Percentiles rank a stretch among this genome's conserved stretches.
These are phyloP conservation scores for Eucalyptus regnans DNA, from an alignment of 345 rosid species.

Conservation along the genomic window DNA sequence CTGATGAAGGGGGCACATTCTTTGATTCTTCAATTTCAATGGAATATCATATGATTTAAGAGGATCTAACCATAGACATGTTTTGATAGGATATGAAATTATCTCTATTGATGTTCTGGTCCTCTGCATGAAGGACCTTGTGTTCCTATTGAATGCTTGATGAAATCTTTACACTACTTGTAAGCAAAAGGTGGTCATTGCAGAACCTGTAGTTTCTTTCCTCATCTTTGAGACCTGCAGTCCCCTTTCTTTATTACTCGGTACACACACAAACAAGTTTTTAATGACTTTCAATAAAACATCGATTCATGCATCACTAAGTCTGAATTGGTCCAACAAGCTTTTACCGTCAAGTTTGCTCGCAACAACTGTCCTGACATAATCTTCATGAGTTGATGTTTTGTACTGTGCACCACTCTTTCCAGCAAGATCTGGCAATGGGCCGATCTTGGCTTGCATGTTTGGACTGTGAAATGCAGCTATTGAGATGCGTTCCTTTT, in stretches of 20 bases:
- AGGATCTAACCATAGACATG: background rate
- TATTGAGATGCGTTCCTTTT: slow-evolving; percentile 13
- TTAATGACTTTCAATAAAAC: background rate
- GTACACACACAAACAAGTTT: background rate
- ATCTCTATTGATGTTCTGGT: background rate
- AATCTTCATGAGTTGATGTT: background rate
- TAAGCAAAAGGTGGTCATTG: background rate
- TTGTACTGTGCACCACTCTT: background rate
- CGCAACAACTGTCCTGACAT: background rate
- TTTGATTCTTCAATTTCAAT: background rate
- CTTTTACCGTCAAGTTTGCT: slow-evolving; percentile 26
- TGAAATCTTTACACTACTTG: background rate
- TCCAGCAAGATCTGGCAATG: slow-evolving; percentile 3
- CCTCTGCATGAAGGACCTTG: background rate
- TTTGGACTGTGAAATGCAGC: slow-evolving; percentile 24
- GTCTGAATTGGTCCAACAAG: slow-evolving; percentile 4
- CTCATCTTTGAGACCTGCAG: background rate
- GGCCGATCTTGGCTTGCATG: slow-evolving; percentile 7
- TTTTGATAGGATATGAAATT: background rate
- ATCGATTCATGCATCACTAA: background rate
- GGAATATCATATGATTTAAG: background rate
- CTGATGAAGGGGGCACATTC: background rate
- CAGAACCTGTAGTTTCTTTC: background rate
- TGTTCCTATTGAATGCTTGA: background rate
- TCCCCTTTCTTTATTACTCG: background rate